phyloP scores from a whole-genome alignment of 2,329 filamentous ascomycete genomes.

The Trichoderma sp. region DNA sequence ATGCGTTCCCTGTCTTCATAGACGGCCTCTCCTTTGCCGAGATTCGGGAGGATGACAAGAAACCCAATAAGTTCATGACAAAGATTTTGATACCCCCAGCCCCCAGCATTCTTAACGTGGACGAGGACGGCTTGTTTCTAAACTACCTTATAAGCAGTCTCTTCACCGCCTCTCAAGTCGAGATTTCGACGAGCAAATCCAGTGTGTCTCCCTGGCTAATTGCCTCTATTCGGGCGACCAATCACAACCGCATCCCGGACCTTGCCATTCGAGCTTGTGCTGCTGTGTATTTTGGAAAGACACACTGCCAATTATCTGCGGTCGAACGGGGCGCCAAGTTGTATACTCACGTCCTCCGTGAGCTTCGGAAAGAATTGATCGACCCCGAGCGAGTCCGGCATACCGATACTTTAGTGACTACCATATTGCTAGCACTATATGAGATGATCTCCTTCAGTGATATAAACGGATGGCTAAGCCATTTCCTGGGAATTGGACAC shows the following conservation, averaged over 20 bases:
- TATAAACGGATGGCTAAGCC: background rate
- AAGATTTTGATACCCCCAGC: background rate
- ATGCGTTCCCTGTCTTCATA: background rate
- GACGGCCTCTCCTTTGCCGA: background rate
- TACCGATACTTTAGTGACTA: background rate
- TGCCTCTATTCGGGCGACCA: background rate
- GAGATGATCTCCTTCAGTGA: background rate
- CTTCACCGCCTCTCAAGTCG: background rate
- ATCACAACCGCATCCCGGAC: background rate
- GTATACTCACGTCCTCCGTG: background rate
- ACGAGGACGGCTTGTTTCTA: background rate
- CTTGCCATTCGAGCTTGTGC: slow-evolving; percentile 6
- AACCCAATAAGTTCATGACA: background rate
- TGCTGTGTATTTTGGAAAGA: background rate
- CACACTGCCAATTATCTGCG: background rate
- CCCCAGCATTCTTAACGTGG: background rate
- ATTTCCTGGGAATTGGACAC: background rate
- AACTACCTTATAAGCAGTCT: background rate
- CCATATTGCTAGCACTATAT: background rate
- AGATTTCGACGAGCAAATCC: background rate
- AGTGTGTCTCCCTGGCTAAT: background rate
- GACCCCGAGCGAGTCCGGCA: background rate
- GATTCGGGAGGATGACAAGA: background rate
- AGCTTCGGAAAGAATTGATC: background rate
- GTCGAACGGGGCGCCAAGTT: background rate